Evolutionary conservation across 169 alveolate genomes (phyloP).

Genomic region (Eimeria necatrix): DNA sequence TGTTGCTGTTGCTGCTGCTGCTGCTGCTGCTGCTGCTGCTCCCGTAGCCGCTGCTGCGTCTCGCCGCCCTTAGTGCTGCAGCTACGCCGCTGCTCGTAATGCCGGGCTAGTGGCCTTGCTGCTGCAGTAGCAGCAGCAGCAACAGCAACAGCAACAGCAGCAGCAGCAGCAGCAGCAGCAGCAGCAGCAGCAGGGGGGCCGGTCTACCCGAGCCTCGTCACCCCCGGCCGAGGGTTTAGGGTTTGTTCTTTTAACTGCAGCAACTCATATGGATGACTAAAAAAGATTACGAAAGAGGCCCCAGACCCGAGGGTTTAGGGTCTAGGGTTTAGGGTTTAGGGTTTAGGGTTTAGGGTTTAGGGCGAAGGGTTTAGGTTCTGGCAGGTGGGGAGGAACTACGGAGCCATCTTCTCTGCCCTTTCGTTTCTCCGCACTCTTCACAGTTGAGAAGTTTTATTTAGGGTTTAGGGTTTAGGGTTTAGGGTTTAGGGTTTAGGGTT

Average conservation of each 20-base stretch:
- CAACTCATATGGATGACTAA: too few relatives aligned
- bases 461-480: constrained; percentile 41
- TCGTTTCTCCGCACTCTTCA: background rate
- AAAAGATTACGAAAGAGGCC: too few relatives aligned
- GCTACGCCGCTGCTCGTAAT: too few relatives aligned
- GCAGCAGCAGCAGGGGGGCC: background rate
- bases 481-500: background rate
- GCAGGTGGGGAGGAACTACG: background rate
- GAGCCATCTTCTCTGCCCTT: background rate
- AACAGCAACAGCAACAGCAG: background rate
- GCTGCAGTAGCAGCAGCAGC: too few relatives aligned
- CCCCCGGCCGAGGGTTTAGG: constrained; percentile 1
- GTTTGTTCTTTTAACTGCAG: too few relatives aligned
- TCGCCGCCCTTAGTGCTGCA: too few relatives aligned
- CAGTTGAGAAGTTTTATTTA: background rate
- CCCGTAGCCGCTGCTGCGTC: background rate
- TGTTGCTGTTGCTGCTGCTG: background rate
- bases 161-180: constrained; percentile 54
- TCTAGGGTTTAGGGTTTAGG: constrained; percentile 44
- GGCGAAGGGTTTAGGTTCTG: background rate
- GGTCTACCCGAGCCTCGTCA: background rate
- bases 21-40: constrained; percentile 1
- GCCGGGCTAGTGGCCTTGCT: too few relatives aligned
- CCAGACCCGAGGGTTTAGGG: too few relatives aligned
- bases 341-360: constrained; percentile 22